Evolutionary conservation across 176 grass and related monocot genomes (phyloP), one percentile per base, ranked within the genome.

Genomic region (Oryza glaberrima): DNA sequence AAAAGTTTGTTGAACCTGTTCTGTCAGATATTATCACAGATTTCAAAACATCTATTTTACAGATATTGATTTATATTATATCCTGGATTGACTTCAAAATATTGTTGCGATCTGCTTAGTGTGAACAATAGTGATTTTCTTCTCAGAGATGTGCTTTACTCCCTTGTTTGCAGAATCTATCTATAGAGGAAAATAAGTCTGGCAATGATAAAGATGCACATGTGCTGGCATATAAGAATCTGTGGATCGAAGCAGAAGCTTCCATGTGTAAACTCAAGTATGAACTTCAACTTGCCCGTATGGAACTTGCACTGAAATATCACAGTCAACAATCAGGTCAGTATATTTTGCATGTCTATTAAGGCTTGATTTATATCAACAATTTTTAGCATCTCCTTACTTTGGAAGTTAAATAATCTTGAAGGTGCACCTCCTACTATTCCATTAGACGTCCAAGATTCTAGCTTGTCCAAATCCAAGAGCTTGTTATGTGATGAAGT

Each of bases 181-280:
- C 30, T 32, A 32, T 32, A 32, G 30, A 32, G 30, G 30, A 32
- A 32, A 32, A 32, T 32, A 32, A 32, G 2, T 32, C 30, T 32
- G 30, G 30, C 30, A 32, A 32, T 32, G 2, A 32, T 32, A 32
- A 32, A 32, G 30, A 32, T 32, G 30, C 30, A 32, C 30, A 32
- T 32, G 30, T 32, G 30, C 30, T 32, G 30, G 30, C 30, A 32
- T 32, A 32, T 32, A 32, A 32, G 30, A 32, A 32, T 32, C 30
- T 32, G 30, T 32, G 30, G 93, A 83, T 94, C 7, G 78, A 94
- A 81, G 85, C 90, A 69, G 93, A 94, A 82, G 78, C 83, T 91
- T 79, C 90, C 30, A 60, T 83, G 40, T 92, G 87, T 83, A 82
- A 83, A 61, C 84, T 94, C 81, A 94, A 94, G 65, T 92, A 90